Evolutionary conservation across 495 filamentous ascomycete species (phyloP), one percentile per base, ranked within the genome.

Genomic region (Hyaloscypha bicolor): DNA sequence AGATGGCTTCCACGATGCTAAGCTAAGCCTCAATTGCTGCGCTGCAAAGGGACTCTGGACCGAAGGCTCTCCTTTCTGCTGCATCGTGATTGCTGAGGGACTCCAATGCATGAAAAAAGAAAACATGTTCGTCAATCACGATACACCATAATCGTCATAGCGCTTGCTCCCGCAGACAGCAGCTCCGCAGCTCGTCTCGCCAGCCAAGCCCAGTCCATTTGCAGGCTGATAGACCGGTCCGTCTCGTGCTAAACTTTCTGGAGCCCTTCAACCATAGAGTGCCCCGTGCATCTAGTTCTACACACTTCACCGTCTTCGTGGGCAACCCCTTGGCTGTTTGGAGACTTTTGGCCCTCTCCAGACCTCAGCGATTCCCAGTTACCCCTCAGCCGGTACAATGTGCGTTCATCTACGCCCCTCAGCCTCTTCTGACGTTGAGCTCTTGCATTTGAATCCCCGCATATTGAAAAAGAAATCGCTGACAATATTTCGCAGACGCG

Each of bases 221-320:
- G 55, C 55, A 55, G 56, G 62, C 63, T 57, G 58, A 55, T 56
- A 37, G 45, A 55, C 48, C 60, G 65, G 65, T 45, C 45, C 67
- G 62, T 69, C 62, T 69, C 55, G 55, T 61, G 52, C 56, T 61
- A 64, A 25, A 65, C 39, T 29, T 29, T 60, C 53, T 25, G 12
- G 9, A 42, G 48, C 57, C 42, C 62, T 12, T 29, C 62, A 45
- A 62, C 67, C 67, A 64, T 62, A 55, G 32, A 62, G 67, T 37
- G 67, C 67, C 55, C 67, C 67, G 67, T 69, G 67, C 67, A 53
- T 59, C 22, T 25, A 25, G 25, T 25, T 25, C 25, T 11, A 48
- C 52, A 53, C 61, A 31, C 33, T 64, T 62, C 39, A 61, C 56
- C 31, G 30, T 63, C 19, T 55, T 39, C 53, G 62, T 63, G 30